Evolutionary conservation across 1,139 yeast species (phyloP).

Genomic region (Debaryomyces subglobosus): DNA sequence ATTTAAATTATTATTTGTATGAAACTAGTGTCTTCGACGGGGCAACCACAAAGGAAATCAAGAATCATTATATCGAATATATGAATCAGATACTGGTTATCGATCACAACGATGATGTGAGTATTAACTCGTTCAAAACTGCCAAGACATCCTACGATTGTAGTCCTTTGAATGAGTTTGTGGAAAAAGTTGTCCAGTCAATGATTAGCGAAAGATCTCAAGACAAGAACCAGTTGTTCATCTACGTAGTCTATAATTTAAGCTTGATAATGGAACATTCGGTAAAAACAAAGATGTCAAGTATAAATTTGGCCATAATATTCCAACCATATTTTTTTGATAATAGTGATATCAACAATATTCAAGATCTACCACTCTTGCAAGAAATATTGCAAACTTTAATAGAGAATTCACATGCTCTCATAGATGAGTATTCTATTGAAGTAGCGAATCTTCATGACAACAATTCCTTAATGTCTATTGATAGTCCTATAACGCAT

Average conservation of each 20-base stretch:
- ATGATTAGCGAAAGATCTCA: slow-evolving; percentile 7
- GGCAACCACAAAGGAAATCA: slow-evolving; percentile 15
- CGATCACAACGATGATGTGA: not conserved
- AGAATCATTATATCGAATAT: slow-evolving; percentile 6
- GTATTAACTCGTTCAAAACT: slow-evolving; percentile 11
- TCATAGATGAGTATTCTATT: slow-evolving; percentile 7
- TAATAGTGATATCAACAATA: slow-evolving; percentile 6
- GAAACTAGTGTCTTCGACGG: slow-evolving; percentile 15
- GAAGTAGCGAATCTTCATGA: slow-evolving; percentile 2
- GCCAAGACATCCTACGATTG: slow-evolving; percentile 9
- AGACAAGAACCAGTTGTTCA: slow-evolving; percentile 9
- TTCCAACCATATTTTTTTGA: slow-evolving; percentile 13
- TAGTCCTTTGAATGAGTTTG: slow-evolving; percentile 7
- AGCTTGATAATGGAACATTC: slow-evolving; percentile 7
- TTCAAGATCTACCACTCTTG: slow-evolving; percentile 7
- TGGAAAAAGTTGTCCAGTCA: slow-evolving; percentile 6
- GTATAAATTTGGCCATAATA: slow-evolving; percentile 11
- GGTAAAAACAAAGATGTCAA: slow-evolving; percentile 12
- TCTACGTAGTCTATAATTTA: slow-evolving; percentile 10
- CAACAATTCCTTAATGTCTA: slow-evolving; percentile 7
- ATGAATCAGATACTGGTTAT: not conserved
- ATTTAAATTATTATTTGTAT: slow-evolving; percentile 16
- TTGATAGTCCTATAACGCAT: slow-evolving; percentile 8
- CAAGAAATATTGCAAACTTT: slow-evolving; percentile 11
- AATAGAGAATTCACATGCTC: slow-evolving; percentile 5